Evolutionary conservation across 768 basidiomycete genomes (phyloP).

Genomic region (Hypsizygus marmoreus): DNA sequence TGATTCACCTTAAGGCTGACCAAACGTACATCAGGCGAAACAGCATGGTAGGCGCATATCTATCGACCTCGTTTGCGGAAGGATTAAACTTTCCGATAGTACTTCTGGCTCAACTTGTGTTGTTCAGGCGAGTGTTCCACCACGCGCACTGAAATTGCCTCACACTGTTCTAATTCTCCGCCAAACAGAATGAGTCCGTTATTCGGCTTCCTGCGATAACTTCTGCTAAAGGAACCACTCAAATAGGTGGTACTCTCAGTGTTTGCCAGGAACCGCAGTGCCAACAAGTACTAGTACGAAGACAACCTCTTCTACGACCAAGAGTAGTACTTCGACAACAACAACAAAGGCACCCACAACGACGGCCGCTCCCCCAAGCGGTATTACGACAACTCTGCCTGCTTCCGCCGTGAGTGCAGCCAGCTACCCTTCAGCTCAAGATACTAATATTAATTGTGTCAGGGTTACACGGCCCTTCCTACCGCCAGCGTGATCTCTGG

Average conservation of each 20-base stretch:
- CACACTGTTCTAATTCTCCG: no score
- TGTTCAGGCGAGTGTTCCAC: slow-evolving; percentile 9
- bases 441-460: background rate
- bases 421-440: slow-evolving; percentile 4
- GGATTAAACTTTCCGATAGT: background rate
- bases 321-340: no score
- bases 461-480: slow-evolving; percentile 29
- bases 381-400: slow-evolving; percentile 25
- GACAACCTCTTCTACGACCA: slow-evolving; percentile 10
- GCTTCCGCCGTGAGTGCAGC: slow-evolving; percentile 30
- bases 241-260: slow-evolving; percentile 19
- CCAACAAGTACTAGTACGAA: slow-evolving; percentile 13
- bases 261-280: slow-evolving; percentile 9
- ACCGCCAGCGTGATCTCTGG: slow-evolving; percentile 30
- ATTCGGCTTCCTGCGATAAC: no score
- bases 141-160: background rate
- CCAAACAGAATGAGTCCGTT: no score
- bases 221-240: no score
- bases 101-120: slow-evolving; percentile 19
- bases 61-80: background rate
- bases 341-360: slow-evolving; percentile 17
- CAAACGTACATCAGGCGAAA: slow-evolving; percentile 14
- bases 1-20: background rate
- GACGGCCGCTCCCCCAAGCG: slow-evolving; percentile 14
- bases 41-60: slow-evolving; percentile 11